Base-by-base conservation (phyloP, 805 yeast species). In the Vanderwaltozyma tropicalis region DNA sequence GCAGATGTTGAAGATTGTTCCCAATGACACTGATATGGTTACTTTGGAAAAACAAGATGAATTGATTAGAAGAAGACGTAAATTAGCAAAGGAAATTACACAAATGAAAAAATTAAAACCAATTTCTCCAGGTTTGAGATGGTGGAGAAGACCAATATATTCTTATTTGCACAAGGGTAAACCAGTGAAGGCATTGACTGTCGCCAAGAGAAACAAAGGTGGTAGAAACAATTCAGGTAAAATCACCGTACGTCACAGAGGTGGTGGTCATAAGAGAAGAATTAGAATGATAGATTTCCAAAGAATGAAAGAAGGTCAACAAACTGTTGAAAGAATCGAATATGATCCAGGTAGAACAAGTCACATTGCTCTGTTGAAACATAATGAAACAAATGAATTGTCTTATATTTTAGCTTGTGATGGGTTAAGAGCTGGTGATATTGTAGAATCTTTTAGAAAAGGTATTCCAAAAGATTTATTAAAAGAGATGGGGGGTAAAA, bases 201-300 rank as follows among this genome's bases (percentile, higher is more conserved):
- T 71, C 25, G 74, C 87, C 14, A 75, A 74, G 53, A 74, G 78
- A 53, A 72, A 75, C 39, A 76, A 78, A 34, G 81, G 94, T 38
- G 98, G 98, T 46, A 79, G 98, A 66, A 88, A 89, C 61, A 69
- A 81, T 61, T 68, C 81, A 4, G 98, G 98, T 48, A 72, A 74
- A 48, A 85, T 92, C 52, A 86, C 95, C 4, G 81, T 85, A 33
- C 76, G 98, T 57, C 96, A 92, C 61, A 77, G 94, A 61, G 98
- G 97, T 59, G 98, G 98, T 52, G 97, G 97, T 26, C 92, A 83
- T 59, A 84, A 83, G 61, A 79, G 89, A 54, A 76, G 98, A 62
- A 71, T 84, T 28, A 75, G 98, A 52, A 59, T 84, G 25, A 71
- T 92, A 17, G 98, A 92, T 62, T 79, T 78, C 52, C 64, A 68